A percentile compares a stretch with the other conserved stretches of the same genome.
These are phyloP conservation scores for Singerocomus rubriflavus DNA, from an alignment of 1,284 basidiomycete species.

Conservation along the genomic window DNA sequence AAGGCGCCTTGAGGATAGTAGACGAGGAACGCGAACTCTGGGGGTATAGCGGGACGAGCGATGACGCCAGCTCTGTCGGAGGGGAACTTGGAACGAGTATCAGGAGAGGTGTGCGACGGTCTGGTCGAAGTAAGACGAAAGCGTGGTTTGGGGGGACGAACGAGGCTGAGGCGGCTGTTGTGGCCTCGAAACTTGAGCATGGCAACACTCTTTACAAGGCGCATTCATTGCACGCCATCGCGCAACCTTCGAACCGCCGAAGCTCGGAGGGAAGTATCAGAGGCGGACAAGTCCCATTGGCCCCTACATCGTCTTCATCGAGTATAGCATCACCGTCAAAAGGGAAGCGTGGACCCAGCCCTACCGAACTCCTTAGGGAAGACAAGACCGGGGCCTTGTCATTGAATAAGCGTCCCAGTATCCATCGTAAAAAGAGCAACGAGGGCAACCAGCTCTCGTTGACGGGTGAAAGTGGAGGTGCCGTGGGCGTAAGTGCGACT, in stretches of 20 bases:
- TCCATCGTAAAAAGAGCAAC: slow-evolving; percentile 45
- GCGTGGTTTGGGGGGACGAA: slow-evolving; percentile 4
- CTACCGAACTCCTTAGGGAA: slow-evolving; percentile 65
- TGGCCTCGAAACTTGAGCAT: slow-evolving; percentile 1
- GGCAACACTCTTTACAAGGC: slow-evolving; percentile 1
- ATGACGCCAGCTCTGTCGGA: slow-evolving; percentile 25
- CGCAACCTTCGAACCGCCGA: slow-evolving; percentile 5
- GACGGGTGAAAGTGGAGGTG: slow-evolving; percentile 11
- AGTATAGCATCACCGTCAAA: slow-evolving; percentile 35
- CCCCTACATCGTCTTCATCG: slow-evolving; percentile 21
- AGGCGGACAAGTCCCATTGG: slow-evolving; percentile 12
- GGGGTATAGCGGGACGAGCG: slow-evolving; percentile 25
- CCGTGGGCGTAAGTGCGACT: background rate
- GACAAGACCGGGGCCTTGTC: slow-evolving; percentile 53
- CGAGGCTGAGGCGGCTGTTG: slow-evolving; percentile 1
- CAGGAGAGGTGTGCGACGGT: background rate
- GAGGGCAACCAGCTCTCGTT: slow-evolving; percentile 14
- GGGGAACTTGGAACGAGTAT: slow-evolving; percentile 3
- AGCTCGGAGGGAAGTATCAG: slow-evolving; percentile 12
- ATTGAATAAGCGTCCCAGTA: slow-evolving; percentile 63
- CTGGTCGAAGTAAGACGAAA: slow-evolving; percentile 10
- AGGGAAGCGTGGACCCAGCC: slow-evolving; percentile 66
- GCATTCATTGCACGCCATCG: slow-evolving; percentile 7
- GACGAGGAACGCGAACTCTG: slow-evolving; percentile 63
- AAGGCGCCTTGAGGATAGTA: slow-evolving; percentile 73